A percentile compares a stretch with the other conserved stretches of the same genome.
Evolutionary conservation across 176 grass and related monocot species (phyloP).

Genomic region (Aegilops speltoides): DNA sequence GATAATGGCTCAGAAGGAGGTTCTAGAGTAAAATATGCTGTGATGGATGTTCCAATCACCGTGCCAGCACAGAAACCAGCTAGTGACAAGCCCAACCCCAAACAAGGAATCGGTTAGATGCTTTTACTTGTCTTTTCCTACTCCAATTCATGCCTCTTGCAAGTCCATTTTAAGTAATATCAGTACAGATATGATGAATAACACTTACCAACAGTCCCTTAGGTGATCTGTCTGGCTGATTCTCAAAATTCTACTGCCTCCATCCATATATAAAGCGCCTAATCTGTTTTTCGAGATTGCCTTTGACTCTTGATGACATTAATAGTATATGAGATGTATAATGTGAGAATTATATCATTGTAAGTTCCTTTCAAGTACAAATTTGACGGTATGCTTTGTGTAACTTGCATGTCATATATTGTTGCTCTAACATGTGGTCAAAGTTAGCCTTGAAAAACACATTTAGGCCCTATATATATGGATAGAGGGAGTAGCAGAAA

Average conservation of each 20-base stretch:
- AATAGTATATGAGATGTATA: too few relatives aligned
- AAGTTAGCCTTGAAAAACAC: too few relatives aligned
- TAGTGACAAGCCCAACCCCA: constrained; percentile 91
- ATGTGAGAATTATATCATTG: too few relatives aligned
- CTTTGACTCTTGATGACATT: too few relatives aligned
- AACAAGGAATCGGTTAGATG: constrained; percentile 89
- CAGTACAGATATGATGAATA: neutral
- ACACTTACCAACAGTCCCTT: neutral
- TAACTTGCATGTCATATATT: too few relatives aligned
- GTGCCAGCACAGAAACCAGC: constrained; percentile 70
- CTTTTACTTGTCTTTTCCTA: constrained; percentile 13
- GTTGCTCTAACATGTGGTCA: too few relatives aligned
- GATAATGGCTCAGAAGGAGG: constrained; percentile 76
- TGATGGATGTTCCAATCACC: constrained; percentile 84
- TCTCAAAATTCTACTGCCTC: neutral
- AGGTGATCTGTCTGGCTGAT: neutral
- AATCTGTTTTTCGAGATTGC: too few relatives aligned
- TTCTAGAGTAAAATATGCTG: constrained; percentile 78
- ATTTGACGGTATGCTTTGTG: too few relatives aligned
- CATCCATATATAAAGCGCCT: too few relatives aligned
- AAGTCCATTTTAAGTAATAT: neutral
- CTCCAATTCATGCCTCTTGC: constrained; percentile 7
- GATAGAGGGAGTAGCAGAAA: neutral
- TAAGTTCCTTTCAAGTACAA: too few relatives aligned
- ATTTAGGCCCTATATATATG: too few relatives aligned